Percentiles rank a stretch among this genome's conserved stretches.
Evolutionary conservation across 345 rosid species (phyloP).

Genomic region (Moricandia arvensis): DNA sequence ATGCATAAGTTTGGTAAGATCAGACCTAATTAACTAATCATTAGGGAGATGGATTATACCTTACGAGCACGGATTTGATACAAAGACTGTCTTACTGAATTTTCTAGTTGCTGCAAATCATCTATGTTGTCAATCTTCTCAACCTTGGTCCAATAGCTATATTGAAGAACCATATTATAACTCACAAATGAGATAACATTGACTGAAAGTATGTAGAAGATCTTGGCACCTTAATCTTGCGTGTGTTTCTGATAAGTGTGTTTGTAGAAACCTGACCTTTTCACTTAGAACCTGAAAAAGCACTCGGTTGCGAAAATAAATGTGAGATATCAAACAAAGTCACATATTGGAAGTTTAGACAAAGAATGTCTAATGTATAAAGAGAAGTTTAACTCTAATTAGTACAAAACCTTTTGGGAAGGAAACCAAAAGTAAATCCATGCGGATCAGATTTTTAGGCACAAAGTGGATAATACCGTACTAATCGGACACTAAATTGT

Average conservation of each 20-base stretch:
- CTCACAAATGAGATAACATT: conserved; percentile 6
- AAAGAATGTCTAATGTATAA: too few relatives aligned
- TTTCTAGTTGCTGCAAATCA: conserved; percentile 55
- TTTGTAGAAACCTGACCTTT: conserved; percentile 45
- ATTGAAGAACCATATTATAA: conserved; percentile 20
- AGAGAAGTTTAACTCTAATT: too few relatives aligned
- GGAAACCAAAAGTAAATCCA: too few relatives aligned
- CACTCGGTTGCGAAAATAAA: not conserved
- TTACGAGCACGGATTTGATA: conserved; percentile 46
- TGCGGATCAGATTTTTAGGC: too few relatives aligned
- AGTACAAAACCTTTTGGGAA: too few relatives aligned
- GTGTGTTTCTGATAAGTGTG: conserved; percentile 48
- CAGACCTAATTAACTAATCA: conserved; percentile 5
- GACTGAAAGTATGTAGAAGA: conserved; percentile 2
- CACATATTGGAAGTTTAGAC: too few relatives aligned
- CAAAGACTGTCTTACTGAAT: conserved; percentile 53
- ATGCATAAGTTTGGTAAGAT: conserved; percentile 9
- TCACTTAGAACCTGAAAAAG: conserved; percentile 47
- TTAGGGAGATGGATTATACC: conserved; percentile 39
- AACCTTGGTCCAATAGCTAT: conserved; percentile 54
- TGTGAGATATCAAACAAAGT: too few relatives aligned
- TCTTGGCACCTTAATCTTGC: conserved; percentile 52
- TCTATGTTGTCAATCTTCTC: conserved; percentile 53
- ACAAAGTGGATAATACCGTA: too few relatives aligned
- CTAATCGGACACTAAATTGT: too few relatives aligned